Evolutionary conservation across 164 flowering plant species (phyloP).

Genomic region (Nymphaea colorata): DNA sequence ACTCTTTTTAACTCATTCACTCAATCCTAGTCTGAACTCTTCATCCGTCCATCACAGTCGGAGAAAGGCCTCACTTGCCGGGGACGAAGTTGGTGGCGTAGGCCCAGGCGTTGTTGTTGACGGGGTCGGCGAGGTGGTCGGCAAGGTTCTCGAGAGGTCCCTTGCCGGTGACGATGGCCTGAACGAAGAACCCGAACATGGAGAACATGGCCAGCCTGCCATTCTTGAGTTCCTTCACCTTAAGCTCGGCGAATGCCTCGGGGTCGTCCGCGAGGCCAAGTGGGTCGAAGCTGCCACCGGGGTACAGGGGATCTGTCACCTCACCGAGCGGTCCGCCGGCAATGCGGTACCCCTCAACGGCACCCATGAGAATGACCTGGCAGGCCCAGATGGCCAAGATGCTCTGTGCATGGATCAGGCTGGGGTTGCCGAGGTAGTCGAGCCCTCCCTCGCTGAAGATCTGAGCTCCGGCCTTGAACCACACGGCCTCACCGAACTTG

Average conservation of each 20-base stretch:
- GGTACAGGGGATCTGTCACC: background rate
- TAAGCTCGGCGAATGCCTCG: background rate
- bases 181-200: background rate
- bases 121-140: conserved; percentile 2
- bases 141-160: background rate
- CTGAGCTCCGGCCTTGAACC: conserved; percentile 9
- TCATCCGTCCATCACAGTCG: no score
- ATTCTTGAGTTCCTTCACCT: conserved; percentile 1
- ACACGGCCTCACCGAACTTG: conserved; percentile 7
- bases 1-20: no score
- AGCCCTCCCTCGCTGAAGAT: conserved; percentile 8
- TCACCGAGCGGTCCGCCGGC: background rate
- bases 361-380: conserved; percentile 4
- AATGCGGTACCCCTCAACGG: conserved; percentile 1
- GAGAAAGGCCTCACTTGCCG: background rate
- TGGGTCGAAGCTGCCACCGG: conserved; percentile 2
- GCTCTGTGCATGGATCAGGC: conserved; percentile 7
- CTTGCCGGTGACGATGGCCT: conserved; percentile 1
- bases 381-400: conserved; percentile 7
- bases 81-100: conserved; percentile 3
- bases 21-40: no score
- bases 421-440: conserved; percentile 6
- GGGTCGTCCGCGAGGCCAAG: background rate
- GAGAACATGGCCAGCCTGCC: conserved; percentile 2
- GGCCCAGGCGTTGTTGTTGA: conserved; percentile 3